Evolutionary conservation across 1,284 basidiomycete genomes (phyloP).

Genomic region (Fistulinella staudtii): DNA sequence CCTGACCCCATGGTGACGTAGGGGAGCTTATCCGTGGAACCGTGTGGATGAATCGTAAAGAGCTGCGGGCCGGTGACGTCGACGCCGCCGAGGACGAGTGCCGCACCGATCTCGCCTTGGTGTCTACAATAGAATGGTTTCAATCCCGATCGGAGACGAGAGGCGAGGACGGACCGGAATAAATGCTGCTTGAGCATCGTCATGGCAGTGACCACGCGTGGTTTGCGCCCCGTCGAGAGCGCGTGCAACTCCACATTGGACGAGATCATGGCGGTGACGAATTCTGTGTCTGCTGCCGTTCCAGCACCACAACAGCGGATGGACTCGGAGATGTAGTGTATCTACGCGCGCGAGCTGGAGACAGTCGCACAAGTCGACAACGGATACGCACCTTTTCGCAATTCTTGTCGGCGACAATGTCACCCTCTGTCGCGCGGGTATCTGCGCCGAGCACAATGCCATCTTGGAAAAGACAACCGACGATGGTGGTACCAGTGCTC

Average conservation of each 20-base stretch:
- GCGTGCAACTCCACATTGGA: constrained; percentile 91
- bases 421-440: constrained; percentile 91
- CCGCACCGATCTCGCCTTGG: constrained; percentile 93
- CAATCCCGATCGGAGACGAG: no score
- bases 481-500: constrained; percentile 96
- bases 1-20: constrained; percentile 99
- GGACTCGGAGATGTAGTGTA: constrained; percentile 92
- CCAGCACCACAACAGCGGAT: constrained; percentile 99
- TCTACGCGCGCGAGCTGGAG: constrained; percentile 55
- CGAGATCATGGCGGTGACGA: constrained; percentile 88
- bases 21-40: constrained; percentile 97
- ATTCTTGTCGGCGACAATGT: constrained; percentile 98
- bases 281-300: constrained; percentile 97
- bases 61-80: constrained; percentile 92
- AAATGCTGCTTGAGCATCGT: constrained; percentile 84
- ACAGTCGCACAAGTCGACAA: no score
- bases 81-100: constrained; percentile 95
- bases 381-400: constrained; percentile 85
- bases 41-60: constrained; percentile 96
- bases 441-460: constrained; percentile 96
- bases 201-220: constrained; percentile 94
- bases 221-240: constrained; percentile 81
- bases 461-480: constrained; percentile 92
- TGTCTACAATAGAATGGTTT: constrained; percentile 60
- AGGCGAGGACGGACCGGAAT: constrained; percentile 71